phyloP scores from a whole-genome alignment of 106 monocot genomes.

The Vanilla planifolia region DNA sequence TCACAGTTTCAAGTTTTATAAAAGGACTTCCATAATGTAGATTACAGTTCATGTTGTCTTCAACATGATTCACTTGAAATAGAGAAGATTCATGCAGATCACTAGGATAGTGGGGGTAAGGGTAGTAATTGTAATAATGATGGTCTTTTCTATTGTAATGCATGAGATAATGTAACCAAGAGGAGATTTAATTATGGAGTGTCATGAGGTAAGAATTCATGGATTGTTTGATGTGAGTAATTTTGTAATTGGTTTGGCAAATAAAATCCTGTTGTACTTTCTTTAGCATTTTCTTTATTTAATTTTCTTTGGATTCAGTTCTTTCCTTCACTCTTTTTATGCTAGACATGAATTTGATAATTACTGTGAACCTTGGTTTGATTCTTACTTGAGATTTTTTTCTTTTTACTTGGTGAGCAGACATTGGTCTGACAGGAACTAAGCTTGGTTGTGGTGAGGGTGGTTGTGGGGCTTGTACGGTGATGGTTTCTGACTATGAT shows the following conservation, averaged over 20 bases:
- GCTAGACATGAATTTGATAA: not conserved
- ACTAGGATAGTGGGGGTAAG: too few species aligned
- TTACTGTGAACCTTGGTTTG: not conserved
- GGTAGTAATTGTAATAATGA: too few species aligned
- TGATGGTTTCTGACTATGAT: conserved; percentile 87
- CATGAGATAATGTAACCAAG: too few species aligned
- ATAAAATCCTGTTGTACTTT: not conserved
- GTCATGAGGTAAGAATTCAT: too few species aligned
- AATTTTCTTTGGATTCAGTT: not conserved
- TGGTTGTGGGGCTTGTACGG: conserved; percentile 99
- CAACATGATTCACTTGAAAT: too few species aligned
- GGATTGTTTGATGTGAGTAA: too few species aligned
- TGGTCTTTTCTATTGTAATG: too few species aligned
- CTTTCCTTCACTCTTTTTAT: not conserved
- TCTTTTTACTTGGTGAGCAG: conserved; percentile 24
- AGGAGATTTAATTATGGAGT: too few species aligned
- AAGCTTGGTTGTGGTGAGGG: conserved; percentile 99
- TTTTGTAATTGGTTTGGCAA: not conserved
- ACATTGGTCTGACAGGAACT: conserved; percentile 73
- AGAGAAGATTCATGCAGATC: too few species aligned
- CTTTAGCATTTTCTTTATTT: not conserved
- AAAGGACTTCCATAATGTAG: too few species aligned
- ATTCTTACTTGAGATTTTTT: not conserved
- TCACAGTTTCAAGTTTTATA: too few species aligned
- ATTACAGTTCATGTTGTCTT: too few species aligned